Conservation (phyloP, 2,329 filamentous ascomycete species). For the Acarospora socialis region DNA sequence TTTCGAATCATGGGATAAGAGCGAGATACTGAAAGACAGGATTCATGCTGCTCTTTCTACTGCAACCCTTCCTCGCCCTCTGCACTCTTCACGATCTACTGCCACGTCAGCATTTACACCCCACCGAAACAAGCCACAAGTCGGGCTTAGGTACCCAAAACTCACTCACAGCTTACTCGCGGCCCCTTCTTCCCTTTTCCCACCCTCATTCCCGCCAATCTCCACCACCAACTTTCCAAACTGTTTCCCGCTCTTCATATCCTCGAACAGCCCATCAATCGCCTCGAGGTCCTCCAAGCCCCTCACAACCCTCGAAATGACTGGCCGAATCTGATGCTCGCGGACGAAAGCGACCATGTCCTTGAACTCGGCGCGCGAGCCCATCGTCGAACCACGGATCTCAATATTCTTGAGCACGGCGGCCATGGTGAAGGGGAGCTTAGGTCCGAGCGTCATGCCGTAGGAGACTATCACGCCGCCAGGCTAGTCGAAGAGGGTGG, state of each 20-base stretch:
- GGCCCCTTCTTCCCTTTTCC: conserved; percentile 16
- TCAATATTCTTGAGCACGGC: conserved; percentile 82
- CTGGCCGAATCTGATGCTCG: conserved; percentile 56
- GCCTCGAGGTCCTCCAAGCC: conserved; percentile 62
- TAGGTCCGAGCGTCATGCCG: conserved; percentile 78
- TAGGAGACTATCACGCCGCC: conserved; percentile 79
- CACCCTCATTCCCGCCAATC: conserved; percentile 26
- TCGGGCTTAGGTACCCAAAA: no score
- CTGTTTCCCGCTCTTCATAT: conserved; percentile 73
- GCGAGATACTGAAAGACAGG: no score
- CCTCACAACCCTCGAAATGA: conserved; percentile 60
- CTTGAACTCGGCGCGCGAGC: conserved; percentile 73
- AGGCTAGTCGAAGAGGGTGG: conserved; percentile 25
- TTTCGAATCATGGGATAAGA: no score
- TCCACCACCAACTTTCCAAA: conserved; percentile 88
- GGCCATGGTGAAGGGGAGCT: conserved; percentile 74
- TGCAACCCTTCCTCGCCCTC: no score
- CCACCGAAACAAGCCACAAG: no score
- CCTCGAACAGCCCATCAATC: conserved; percentile 72
- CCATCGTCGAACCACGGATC: conserved; percentile 77
- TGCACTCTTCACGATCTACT: no score
- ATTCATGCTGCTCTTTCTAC: no score
- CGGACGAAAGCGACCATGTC: conserved; percentile 79
- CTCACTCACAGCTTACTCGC: conserved; percentile 26
- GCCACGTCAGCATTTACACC: no score